Base-by-base conservation (phyloP, 2,329 filamentous ascomycete genomes). In the Sclerotinia subarctica region DNA sequence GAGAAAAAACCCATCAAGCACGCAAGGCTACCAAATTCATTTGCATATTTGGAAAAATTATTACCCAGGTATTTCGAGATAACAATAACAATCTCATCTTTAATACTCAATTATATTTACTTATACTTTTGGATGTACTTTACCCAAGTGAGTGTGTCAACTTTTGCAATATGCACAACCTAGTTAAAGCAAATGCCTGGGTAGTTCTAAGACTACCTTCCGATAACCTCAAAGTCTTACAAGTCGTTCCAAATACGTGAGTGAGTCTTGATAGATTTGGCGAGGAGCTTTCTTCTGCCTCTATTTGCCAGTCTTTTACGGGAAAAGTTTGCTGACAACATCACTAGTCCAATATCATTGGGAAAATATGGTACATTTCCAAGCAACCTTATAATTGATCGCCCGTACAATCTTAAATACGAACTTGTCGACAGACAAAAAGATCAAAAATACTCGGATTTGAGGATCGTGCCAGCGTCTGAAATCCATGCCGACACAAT, bases 301-400 rank as follows among this genome's bases (percentile, higher is more conserved):
- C 24, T 63, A 68, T 47, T 21, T 57, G 70, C 65, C 19, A n/a
- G 7, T 71, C 66, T 38, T 19, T 24, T 5, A 62, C 1, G 1
- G 19, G 2, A 32, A 49, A 2, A 44, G 1, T 8, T 24, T 32
- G 54, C 69, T 69, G 70, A 75, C 70, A 74, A 70, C 68, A 71
- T 29, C 70, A 10, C 51, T 74, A 97, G 94, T 52, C 92, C 88
- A 56, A 90, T 98, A 72, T 93, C 92, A 1, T 83, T 98, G 46
- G 93, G 93, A 67, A 98, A 97, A 86, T 96, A 95, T 78, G 95
- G 95, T 72, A 88, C 88, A 2, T 97, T 99, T 77, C 90, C 92
- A 21, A 88, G 92, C 64, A 97, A 98, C 77, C 86, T 95, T 44
- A 87, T 99, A 57, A 86, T 99, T 71, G 90, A 93, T n/a, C 89